phyloP scores from a whole-genome alignment of 2,329 filamentous ascomycete species.

The Botryotinia calthae region DNA sequence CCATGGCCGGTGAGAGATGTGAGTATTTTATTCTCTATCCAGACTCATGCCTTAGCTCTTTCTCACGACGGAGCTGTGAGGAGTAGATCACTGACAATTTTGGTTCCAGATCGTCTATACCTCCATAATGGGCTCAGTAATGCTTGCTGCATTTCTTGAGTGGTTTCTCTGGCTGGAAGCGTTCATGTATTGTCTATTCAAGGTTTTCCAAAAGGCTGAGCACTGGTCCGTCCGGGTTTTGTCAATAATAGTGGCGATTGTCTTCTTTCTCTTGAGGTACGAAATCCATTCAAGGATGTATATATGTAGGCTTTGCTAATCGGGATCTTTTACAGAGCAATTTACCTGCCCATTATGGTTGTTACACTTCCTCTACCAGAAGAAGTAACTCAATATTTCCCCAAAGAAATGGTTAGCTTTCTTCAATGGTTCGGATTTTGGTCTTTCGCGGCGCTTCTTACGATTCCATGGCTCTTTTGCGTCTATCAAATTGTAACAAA shows the following conservation, averaged over 20 bases:
- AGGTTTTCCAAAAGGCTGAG: conserved; percentile 86
- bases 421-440: conserved; percentile 97
- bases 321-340: conserved; percentile 51
- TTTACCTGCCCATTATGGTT: conserved; percentile 92
- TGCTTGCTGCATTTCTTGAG: conserved; percentile 82
- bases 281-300: conserved; percentile 25
- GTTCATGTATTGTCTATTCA: conserved; percentile 85
- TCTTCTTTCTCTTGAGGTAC: conserved; percentile 76
- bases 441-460: conserved; percentile 81
- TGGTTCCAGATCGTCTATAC: conserved; percentile 74
- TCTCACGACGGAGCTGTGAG: neutral
- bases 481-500: conserved; percentile 88
- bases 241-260: conserved; percentile 68
- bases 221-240: conserved; percentile 79
- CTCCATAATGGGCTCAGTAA: conserved; percentile 73
- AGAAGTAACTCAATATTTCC: conserved; percentile 71
- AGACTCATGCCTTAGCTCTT: conserved; percentile 4
- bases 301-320: neutral
- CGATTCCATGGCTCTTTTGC: conserved; percentile 88
- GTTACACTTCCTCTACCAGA: conserved; percentile 83
- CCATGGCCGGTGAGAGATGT: conserved; percentile 54
- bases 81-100: conserved; percentile 20
- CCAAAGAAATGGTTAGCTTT: conserved; percentile 61
- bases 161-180: conserved; percentile 96
- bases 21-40: conserved; percentile 28